A percentile compares a stretch with the other conserved stretches of the same genome.
Evolutionary conservation across 2,329 filamentous ascomycete genomes (phyloP).

Genomic region (Penicillium polonicum): DNA sequence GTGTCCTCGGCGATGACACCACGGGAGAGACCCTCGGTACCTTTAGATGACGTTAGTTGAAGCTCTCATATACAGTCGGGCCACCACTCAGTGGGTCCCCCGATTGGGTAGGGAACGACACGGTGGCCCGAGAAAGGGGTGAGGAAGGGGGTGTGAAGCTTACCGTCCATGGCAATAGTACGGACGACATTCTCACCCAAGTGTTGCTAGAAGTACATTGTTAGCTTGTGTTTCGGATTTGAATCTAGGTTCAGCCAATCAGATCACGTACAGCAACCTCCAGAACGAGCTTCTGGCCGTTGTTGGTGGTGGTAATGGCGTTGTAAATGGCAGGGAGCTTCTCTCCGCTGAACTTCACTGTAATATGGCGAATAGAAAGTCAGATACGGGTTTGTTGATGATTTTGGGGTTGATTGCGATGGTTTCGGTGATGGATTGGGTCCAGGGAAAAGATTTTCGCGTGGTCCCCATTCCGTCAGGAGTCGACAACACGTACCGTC

Average conservation of each 20-base stretch:
- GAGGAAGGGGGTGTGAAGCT: conserved; percentile 37
- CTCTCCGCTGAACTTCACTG: conserved; percentile 95
- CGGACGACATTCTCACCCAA: conserved; percentile 98
- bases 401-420: conserved; percentile 32
- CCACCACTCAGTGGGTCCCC: conserved; percentile 19
- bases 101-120: conserved; percentile 21
- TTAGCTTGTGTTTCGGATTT: conserved; percentile 23
- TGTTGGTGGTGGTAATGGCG: conserved; percentile 87
- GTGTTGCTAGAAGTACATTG: conserved; percentile 72
- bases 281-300: conserved; percentile 88
- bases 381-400: conserved; percentile 28
- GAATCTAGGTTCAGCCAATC: conserved; percentile 22
- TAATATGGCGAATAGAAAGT: conserved; percentile 31
- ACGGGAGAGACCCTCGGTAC: conserved; percentile 99
- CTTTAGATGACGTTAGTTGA: conserved; percentile 47
- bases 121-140: conserved; percentile 20
- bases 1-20: conserved; percentile 82
- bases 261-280: conserved; percentile 81
- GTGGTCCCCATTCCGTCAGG: conserved; percentile 24
- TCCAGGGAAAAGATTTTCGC: conserved; percentile 46
- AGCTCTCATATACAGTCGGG: conserved; percentile 7
- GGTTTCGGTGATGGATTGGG: conserved; percentile 38
- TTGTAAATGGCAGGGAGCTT: conserved; percentile 97
- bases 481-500: conserved; percentile 68
- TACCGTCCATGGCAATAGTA: conserved; percentile 99